phyloP scores from a whole-genome alignment of 352 stramenopile species.

The Paralagenidium karlingii region DNA sequence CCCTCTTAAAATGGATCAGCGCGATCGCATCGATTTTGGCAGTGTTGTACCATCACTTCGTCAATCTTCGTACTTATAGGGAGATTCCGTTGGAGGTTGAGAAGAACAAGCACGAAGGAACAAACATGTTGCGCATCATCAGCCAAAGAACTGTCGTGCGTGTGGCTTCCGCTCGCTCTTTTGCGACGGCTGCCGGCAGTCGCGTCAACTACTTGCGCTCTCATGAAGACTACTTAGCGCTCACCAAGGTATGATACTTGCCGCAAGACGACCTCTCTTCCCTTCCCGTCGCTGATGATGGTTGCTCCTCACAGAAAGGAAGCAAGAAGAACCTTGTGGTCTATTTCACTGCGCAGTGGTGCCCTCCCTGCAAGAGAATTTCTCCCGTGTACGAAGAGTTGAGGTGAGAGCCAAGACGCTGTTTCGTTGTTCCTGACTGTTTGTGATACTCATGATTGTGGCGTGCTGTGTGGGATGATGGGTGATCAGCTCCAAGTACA shows the following conservation, averaged over 20 bases:
- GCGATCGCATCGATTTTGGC: not conserved
- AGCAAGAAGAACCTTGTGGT: conserved; percentile 63
- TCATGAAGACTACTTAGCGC: conserved; percentile 57
- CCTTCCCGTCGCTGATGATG: not conserved
- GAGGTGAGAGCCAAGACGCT: conserved; percentile 21
- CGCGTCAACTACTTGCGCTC: conserved; percentile 66
- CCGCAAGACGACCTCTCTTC: not conserved
- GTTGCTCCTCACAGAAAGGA: conserved; percentile 19
- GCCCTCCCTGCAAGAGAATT: conserved; percentile 86
- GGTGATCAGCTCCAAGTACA: conserved; percentile 28
- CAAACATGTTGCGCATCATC: too few species aligned
- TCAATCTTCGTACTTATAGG: not conserved
- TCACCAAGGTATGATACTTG: conserved; percentile 28
- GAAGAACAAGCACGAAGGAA: not conserved
- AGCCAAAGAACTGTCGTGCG: conserved; percentile 5
- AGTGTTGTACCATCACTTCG: not conserved
- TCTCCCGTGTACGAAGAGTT: conserved; percentile 78
- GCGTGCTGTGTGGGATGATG: not conserved
- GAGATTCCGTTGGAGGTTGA: not conserved
- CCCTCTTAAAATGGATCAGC: not conserved
- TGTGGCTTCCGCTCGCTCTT: conserved; percentile 11
- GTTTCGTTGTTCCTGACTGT: not conserved
- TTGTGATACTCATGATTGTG: not conserved
- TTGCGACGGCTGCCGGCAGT: conserved; percentile 27
- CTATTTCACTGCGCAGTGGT: conserved; percentile 87